Evolutionary conservation across 768 basidiomycete genomes (phyloP), one percentile per base, ranked within the genome.

Genomic region (Pleurotus salmoneostramineus): DNA sequence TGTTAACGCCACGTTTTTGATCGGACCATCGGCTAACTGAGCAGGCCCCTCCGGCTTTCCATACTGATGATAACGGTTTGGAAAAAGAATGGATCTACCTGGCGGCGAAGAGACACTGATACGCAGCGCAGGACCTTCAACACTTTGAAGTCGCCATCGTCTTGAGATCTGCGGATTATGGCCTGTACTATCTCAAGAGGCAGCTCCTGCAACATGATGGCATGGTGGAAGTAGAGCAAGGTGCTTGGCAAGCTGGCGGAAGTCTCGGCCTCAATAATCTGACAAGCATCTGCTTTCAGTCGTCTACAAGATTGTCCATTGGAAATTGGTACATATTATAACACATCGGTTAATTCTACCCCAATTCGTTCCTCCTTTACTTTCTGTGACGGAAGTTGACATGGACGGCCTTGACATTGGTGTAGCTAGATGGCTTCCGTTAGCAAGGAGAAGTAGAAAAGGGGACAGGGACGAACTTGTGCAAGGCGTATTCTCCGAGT

Each of bases 401-500:
- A 58, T 88, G 86, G 1, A 91, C 84, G 27, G 83, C 81, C 69
- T 89, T 89, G 68, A 87, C 81, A 62, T 83, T 78, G 1, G 83
- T 84, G 69, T 88, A 89, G 62, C 83, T 85, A 58, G 50, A 56
- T 45, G 14, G 21, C 3, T 27, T 27, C 21, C 21, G 21, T 27
- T 27, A 27, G 21, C 21, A 27, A 27, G 4, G 27, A 5, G 45
- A 6, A 37, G 17, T 27, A 27, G 37, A 12, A 4, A 42, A 40
- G 10, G 37, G 37, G 37, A 8, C 10, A 40, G 31, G 46, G 1
- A 72, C 79, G 48, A 66, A 85, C 83, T 82, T 81, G 40, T 77
- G 71, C 40, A 88, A 66, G 11, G 89, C 92, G 69, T 93, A 89
- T 60, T 90, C 85, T 33, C 91, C 92, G 42, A 88, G 69, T 69